These are phyloP conservation scores for Orbilia ellipsospora DNA, from an alignment of 2,329 filamentous ascomycete genomes.

Conservation along the genomic window DNA sequence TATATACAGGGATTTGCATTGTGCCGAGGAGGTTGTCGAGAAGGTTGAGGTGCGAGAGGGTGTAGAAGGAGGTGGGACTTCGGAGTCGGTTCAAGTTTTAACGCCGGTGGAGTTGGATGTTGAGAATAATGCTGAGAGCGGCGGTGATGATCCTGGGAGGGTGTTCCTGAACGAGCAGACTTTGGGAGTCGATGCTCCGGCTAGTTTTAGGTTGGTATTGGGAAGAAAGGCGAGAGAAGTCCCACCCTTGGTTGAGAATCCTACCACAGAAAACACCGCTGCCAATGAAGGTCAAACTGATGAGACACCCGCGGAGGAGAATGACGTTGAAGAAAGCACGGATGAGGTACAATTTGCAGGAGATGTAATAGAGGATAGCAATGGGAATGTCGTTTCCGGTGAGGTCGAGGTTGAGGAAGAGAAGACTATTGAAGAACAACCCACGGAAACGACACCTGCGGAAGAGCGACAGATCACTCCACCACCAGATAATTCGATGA, in stretches of 20 bases:
- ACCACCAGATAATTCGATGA: neutral
- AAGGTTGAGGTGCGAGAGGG: conserved; percentile 8
- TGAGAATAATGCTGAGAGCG: neutral
- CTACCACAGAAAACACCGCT: neutral
- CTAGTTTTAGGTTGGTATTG: conserved; percentile 42
- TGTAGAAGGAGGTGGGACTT: conserved; percentile 13
- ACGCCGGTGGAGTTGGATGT: conserved; percentile 37
- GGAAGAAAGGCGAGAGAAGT: conserved; percentile 18
- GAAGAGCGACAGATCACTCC: neutral
- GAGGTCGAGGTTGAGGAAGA: neutral
- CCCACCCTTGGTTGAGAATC: neutral
- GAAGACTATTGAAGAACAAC: conserved; percentile 11
- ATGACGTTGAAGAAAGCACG: neutral
- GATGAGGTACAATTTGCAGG: neutral
- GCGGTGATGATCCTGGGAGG: conserved; percentile 12
- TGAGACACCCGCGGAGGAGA: neutral
- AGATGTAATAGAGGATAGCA: neutral
- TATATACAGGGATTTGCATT: conserved; percentile 40
- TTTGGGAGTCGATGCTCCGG: conserved; percentile 29
- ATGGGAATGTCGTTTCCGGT: neutral
- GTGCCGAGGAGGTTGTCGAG: conserved; percentile 30
- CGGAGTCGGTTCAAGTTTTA: conserved; percentile 15
- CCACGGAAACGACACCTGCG: neutral
- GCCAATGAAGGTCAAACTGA: neutral
- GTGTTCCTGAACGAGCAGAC: conserved; percentile 32